These are phyloP conservation scores for Aphanomyces stellatus DNA, from an alignment of 352 stramenopile species.

Conservation along the genomic window DNA sequence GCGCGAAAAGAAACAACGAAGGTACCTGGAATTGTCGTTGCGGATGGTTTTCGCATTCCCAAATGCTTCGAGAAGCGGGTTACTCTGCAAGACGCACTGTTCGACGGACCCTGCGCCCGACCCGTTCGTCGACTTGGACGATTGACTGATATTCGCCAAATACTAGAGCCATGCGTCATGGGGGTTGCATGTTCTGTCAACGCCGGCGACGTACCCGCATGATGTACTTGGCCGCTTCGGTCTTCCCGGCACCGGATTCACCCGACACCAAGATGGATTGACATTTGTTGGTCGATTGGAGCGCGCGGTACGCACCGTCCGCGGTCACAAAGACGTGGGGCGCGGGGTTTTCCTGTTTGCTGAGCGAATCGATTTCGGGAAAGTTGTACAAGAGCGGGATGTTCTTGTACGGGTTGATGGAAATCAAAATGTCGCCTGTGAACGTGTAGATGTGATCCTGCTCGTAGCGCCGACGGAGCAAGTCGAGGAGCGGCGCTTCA, in stretches of 20 bases:
- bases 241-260: slow-evolving; percentile 83
- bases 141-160: slow-evolving; percentile 85
- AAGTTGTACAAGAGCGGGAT: slow-evolving; percentile 90
- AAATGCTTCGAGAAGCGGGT: slow-evolving; percentile 89
- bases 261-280: slow-evolving; percentile 84
- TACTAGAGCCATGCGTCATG: slow-evolving; percentile 37
- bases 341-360: slow-evolving; percentile 76
- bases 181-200: neutral
- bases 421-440: slow-evolving; percentile 93
- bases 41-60: slow-evolving; percentile 91
- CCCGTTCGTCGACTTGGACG: slow-evolving; percentile 54
- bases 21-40: slow-evolving; percentile 88
- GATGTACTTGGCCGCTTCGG: slow-evolving; percentile 87
- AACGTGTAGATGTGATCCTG: slow-evolving; percentile 94
- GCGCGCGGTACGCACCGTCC: slow-evolving; percentile 71
- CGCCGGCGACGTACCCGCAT: slow-evolving; percentile 51
- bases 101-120: slow-evolving; percentile 68
- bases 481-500: slow-evolving; percentile 84
- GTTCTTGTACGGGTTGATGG: slow-evolving; percentile 95
- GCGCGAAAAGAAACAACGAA: neutral
- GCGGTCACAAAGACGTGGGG: slow-evolving; percentile 81
- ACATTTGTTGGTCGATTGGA: slow-evolving; percentile 68
- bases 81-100: slow-evolving; percentile 89
- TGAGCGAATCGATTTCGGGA: slow-evolving; percentile 78
- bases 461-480: slow-evolving; percentile 80